Percentiles rank a stretch among this genome's conserved stretches.
These are phyloP conservation scores for Penicillium sp. DNA, from an alignment of 2,329 filamentous ascomycete genomes.

Conservation along the genomic window DNA sequence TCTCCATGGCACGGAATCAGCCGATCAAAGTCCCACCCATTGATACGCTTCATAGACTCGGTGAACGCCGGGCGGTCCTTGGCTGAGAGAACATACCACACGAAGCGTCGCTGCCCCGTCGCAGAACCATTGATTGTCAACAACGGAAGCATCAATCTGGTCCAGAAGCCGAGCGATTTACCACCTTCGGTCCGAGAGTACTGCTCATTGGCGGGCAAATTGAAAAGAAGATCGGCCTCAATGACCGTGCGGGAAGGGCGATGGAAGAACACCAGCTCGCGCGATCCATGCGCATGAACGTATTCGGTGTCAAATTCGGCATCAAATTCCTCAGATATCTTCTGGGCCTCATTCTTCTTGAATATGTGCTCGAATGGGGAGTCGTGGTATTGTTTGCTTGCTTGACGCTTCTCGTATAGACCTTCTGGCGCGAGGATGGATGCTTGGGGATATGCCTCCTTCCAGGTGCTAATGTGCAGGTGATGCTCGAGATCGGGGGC, in stretches of 20 bases:
- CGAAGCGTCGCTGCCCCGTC: slow-evolving; percentile 76
- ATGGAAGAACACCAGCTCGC: slow-evolving; percentile 86
- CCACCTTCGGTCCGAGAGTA: slow-evolving; percentile 64
- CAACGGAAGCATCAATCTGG: slow-evolving; percentile 60
- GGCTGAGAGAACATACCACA: slow-evolving; percentile 73
- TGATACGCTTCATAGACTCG: slow-evolving; percentile 69
- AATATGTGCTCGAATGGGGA: slow-evolving; percentile 71
- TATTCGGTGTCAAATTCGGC: slow-evolving; percentile 84
- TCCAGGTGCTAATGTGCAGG: slow-evolving; percentile 88
- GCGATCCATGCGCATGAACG: slow-evolving; percentile 77
- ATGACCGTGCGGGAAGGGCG: slow-evolving; percentile 78
- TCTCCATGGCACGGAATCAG: slow-evolving; percentile 95
- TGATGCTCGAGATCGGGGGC: slow-evolving; percentile 93
- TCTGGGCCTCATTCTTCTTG: slow-evolving; percentile 56
- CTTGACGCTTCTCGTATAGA: slow-evolving; percentile 77
- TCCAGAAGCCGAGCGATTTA: slow-evolving; percentile 61
- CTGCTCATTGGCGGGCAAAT: slow-evolving; percentile 84
- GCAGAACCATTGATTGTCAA: slow-evolving; percentile 62
- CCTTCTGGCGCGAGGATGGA: slow-evolving; percentile 81
- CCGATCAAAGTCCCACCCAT: slow-evolving; percentile 79
- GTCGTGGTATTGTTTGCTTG: slow-evolving; percentile 58
- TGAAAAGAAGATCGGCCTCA: slow-evolving; percentile 89
- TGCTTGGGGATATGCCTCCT: slow-evolving; percentile 74
- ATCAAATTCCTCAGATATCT: slow-evolving; percentile 78
- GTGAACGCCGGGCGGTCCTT: slow-evolving; percentile 70